Base-by-base conservation (phyloP, 352 stramenopile genomes). In the Globisporangium paroecandrum region DNA sequence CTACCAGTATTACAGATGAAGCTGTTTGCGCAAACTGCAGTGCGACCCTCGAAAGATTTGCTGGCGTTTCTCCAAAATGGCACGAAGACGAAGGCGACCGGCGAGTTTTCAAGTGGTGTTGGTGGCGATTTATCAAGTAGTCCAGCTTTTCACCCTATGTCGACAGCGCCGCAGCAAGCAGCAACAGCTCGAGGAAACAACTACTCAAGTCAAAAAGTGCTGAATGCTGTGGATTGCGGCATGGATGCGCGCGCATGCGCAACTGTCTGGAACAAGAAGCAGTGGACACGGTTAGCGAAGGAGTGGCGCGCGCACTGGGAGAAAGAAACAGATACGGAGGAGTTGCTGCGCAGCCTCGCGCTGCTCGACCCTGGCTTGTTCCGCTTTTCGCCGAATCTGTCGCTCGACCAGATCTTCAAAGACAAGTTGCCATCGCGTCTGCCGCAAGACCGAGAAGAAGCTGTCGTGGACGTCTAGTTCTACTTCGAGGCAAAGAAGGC, bases 351-450 rank as follows among this genome's bases (percentile, higher is more conserved):
- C 38, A 76, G 56, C 20, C 74, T 76, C 24, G 56, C 65, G 36
- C 58, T 77, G 47, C 62, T 85, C 51, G 64, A 87, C 41, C 57
- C 70, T n/a, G 69, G 62, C 51, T 10, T 71, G 20, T 73, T 65
- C 62, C 25, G 66, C 58, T 54, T 83, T 56, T 65, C 74, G 13
- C 34, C 66, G 43, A 66, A 77, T 56, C 38, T 92, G 53, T 77
- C 76, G 5, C 66, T 93, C 25, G 77, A 89, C 25, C 75, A 91
- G 59, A 79, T 91, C 62, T 93, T 93, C 62, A 91, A 90, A 25
- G 82, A 91, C 43, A 91, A 90, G 61, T 68, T 93, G 41, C 78
- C 77, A 20, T 93, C 85, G 24, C 75, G 85, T 49, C 71, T 91
- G 5, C 80, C 78, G 41, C 83, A 90, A 51, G 82, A 83, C 54